Percentiles rank a stretch among this genome's conserved stretches.
phyloP scores from a whole-genome alignment of 768 basidiomycete species.

The Chalciporus piperatus region DNA sequence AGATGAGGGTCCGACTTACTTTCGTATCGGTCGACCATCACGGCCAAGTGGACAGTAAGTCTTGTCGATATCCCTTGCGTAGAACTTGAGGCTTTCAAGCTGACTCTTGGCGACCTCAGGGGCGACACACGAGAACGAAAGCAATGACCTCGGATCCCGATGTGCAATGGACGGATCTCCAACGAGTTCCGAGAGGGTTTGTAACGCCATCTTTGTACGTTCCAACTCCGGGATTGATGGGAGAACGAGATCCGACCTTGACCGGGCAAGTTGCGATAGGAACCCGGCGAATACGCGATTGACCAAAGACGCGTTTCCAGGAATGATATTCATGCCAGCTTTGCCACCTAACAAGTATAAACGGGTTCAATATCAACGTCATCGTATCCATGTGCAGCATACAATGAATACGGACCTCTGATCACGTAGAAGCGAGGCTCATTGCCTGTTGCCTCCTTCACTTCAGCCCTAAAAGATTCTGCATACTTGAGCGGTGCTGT shows the following conservation, averaged over 20 bases:
- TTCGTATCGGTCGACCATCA: constrained; percentile 60
- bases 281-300: constrained; percentile 66
- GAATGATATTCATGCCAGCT: constrained; percentile 53
- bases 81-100: constrained; percentile 44
- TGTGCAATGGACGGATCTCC: constrained; percentile 43
- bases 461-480: constrained; percentile 47
- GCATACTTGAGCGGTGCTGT: constrained; percentile 55
- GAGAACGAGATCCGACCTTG: constrained; percentile 46
- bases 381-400: background rate
- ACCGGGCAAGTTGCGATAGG: constrained; percentile 49
- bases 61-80: constrained; percentile 40
- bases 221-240: constrained; percentile 37
- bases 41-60: constrained; percentile 57
- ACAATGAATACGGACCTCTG: constrained; percentile 46
- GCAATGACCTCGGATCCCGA: constrained; percentile 54
- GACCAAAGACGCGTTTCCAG: constrained; percentile 55
- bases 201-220: constrained; percentile 55
- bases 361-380: background rate
- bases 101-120: constrained; percentile 52
- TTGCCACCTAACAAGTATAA: constrained; percentile 43
- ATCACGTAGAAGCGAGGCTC: constrained; percentile 56
- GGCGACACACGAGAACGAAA: constrained; percentile 67
- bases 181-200: constrained; percentile 49
- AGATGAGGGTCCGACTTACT: constrained; percentile 38
- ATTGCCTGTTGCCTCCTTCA: constrained; percentile 44